Percentiles rank a stretch among this genome's conserved stretches.
phyloP scores from a whole-genome alignment of 257 asterid species.

The Solanum arcanum region DNA sequence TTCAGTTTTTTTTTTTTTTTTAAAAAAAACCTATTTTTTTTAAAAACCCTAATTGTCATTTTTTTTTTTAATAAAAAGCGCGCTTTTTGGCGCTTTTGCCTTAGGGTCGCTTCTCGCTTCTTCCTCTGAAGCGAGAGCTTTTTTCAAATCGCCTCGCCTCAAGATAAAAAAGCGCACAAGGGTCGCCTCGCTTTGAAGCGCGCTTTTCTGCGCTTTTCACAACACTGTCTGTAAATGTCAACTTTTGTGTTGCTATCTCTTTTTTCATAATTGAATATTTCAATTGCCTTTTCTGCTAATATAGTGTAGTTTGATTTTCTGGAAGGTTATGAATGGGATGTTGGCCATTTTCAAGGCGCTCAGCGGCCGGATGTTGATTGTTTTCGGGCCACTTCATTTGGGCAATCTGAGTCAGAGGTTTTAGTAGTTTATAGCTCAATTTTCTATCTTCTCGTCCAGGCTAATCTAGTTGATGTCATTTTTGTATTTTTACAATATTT shows the following conservation, averaged over 20 bases:
- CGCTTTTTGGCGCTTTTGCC: no score
- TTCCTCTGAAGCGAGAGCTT: no score
- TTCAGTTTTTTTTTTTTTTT: no score
- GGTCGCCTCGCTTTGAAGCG: no score
- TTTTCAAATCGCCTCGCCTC: no score
- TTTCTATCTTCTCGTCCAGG: background rate
- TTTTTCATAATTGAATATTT: background rate
- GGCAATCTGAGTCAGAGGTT: constrained; percentile 63
- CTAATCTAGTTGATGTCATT: background rate
- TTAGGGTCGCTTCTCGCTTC: no score
- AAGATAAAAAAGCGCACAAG: no score
- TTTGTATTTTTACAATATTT: background rate
- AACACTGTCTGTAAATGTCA: background rate
- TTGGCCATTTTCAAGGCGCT: constrained; percentile 90
- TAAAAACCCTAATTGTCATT: no score
- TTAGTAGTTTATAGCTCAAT: constrained; percentile 7
- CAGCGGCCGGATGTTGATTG: constrained; percentile 89
- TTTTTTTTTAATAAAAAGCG: no score
- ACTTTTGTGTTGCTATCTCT: background rate
- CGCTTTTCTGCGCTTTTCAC: no score
- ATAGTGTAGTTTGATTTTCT: constrained; percentile 3
- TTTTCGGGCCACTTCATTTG: constrained; percentile 81
- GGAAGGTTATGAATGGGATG: constrained; percentile 96
- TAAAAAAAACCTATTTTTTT: no score
- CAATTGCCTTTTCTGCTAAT: background rate